phyloP scores from a whole-genome alignment of 768 basidiomycete genomes.

The Podaxis sp. region DNA sequence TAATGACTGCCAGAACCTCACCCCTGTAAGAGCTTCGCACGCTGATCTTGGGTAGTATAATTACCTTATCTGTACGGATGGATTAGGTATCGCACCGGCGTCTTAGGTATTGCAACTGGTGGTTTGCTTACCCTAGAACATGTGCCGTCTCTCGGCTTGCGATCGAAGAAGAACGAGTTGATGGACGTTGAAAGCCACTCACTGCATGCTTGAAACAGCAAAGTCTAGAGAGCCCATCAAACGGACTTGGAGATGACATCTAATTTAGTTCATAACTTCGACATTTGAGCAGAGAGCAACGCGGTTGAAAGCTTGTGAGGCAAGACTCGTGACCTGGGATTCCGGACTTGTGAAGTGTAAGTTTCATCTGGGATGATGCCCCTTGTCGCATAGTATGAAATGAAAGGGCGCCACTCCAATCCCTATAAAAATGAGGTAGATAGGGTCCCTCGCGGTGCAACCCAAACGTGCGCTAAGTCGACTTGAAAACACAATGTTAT shows the following conservation, averaged over 20 bases:
- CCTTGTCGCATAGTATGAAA: not conserved
- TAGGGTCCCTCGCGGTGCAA: not conserved
- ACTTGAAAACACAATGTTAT: not conserved
- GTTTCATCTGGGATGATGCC: not conserved
- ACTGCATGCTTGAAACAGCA: not conserved
- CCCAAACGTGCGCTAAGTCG: not conserved
- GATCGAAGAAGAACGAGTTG: not conserved
- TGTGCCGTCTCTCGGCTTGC: not conserved
- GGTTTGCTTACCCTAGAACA: not conserved
- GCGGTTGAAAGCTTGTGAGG: not conserved
- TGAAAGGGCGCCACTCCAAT: not conserved
- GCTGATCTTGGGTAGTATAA: constrained; percentile 2
- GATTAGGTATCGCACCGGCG: constrained; percentile 2
- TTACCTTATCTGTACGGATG: constrained; percentile 2
- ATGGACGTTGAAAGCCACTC: not conserved
- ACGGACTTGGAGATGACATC: not conserved
- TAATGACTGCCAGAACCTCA: not conserved
- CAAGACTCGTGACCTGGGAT: not conserved
- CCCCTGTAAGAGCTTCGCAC: not conserved
- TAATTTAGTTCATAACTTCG: not conserved
- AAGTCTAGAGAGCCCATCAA: not conserved
- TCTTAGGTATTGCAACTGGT: not conserved
- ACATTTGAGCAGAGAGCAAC: not conserved
- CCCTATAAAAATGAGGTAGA: constrained; percentile 1
- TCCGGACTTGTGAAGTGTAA: not conserved